phyloP scores from a whole-genome alignment of 2,329 filamentous ascomycete genomes.

The Penicillium sp. region DNA sequence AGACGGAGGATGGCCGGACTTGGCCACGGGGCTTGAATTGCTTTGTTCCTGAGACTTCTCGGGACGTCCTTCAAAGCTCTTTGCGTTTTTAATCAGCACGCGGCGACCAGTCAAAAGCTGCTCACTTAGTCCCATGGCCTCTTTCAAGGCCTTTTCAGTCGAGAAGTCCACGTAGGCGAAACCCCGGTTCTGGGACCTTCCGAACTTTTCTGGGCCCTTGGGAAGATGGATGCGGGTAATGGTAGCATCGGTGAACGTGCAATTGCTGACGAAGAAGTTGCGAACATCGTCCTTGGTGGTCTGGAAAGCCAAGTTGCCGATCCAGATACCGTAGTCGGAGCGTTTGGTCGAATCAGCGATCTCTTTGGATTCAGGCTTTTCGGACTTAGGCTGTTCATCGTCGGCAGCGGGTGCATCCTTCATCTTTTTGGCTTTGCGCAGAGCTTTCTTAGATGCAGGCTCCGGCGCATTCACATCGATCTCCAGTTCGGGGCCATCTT shows the following conservation, averaged over 20 bases:
- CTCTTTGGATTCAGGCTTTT: slow-evolving; percentile 38
- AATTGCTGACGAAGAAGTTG: slow-evolving; percentile 74
- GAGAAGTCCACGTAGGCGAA: slow-evolving; percentile 96
- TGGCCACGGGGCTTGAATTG: slow-evolving; percentile 27
- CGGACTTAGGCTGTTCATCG: slow-evolving; percentile 29
- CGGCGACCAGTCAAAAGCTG: slow-evolving; percentile 71
- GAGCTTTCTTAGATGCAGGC: slow-evolving; percentile 89
- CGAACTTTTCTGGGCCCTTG: slow-evolving; percentile 52
- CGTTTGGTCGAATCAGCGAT: slow-evolving; percentile 46
- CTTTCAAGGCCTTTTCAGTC: slow-evolving; percentile 63
- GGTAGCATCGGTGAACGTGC: slow-evolving; percentile 62
- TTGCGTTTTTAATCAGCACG: slow-evolving; percentile 89
- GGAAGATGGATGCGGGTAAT: slow-evolving; percentile 87
- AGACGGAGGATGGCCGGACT: slow-evolving; percentile 62
- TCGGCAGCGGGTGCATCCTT: slow-evolving; percentile 24
- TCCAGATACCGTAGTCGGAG: slow-evolving; percentile 86
- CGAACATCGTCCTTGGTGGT: slow-evolving; percentile 71
- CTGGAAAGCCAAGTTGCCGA: slow-evolving; percentile 89
- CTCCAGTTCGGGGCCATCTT: slow-evolving; percentile 65
- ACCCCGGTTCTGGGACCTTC: slow-evolving; percentile 73
- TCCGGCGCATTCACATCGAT: slow-evolving; percentile 88
- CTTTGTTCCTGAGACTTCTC: slow-evolving; percentile 56
- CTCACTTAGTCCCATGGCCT: slow-evolving; percentile 85
- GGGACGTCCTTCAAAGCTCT: slow-evolving; percentile 85
- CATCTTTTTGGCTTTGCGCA: slow-evolving; percentile 80